Evolutionary conservation across 345 rosid genomes (phyloP).

Genomic region (Dovyalis caffra): DNA sequence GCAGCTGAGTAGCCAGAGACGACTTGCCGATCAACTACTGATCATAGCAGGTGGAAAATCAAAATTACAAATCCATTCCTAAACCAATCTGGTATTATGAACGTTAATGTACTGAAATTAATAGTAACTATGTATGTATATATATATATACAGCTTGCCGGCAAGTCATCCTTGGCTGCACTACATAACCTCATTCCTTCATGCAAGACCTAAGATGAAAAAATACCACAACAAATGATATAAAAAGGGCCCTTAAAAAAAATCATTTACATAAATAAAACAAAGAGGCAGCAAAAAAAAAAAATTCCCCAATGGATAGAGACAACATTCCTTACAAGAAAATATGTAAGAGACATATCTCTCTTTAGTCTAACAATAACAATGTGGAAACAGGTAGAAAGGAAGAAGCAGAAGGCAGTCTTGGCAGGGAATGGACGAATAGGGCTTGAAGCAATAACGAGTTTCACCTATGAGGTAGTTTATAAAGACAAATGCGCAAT

Average conservation of each 20-base stretch:
- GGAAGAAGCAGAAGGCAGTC: slow-evolving; percentile 15
- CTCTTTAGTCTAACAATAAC: slow-evolving; percentile 3
- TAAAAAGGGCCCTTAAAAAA: not conserved
- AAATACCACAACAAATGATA: not conserved
- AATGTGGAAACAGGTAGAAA: slow-evolving; percentile 10
- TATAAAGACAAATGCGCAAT: slow-evolving; percentile 6
- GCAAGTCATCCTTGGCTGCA: slow-evolving; percentile 94
- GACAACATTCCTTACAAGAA: slow-evolving; percentile 11
- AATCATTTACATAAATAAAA: not conserved
- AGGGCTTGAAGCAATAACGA: slow-evolving; percentile 16
- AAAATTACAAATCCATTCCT: too few species aligned
- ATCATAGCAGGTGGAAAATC: too few species aligned
- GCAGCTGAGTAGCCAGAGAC: slow-evolving; percentile 49
- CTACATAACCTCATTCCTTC: slow-evolving; percentile 43
- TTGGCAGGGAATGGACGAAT: slow-evolving; percentile 34
- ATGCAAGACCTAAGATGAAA: slow-evolving; percentile 63
- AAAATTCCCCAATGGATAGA: slow-evolving; percentile 35
- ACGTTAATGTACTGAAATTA: not conserved
- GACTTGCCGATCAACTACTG: slow-evolving; percentile 46
- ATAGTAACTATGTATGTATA: not conserved
- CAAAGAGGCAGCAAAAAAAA: not conserved
- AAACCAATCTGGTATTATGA: too few species aligned
- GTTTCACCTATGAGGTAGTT: not conserved
- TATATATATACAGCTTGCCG: slow-evolving; percentile 23
- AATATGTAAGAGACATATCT: not conserved